Percentiles rank a stretch among this genome's conserved stretches.
Evolutionary conservation across 345 rosid species (phyloP).

Genomic region (Gossypium ekmanianum): DNA sequence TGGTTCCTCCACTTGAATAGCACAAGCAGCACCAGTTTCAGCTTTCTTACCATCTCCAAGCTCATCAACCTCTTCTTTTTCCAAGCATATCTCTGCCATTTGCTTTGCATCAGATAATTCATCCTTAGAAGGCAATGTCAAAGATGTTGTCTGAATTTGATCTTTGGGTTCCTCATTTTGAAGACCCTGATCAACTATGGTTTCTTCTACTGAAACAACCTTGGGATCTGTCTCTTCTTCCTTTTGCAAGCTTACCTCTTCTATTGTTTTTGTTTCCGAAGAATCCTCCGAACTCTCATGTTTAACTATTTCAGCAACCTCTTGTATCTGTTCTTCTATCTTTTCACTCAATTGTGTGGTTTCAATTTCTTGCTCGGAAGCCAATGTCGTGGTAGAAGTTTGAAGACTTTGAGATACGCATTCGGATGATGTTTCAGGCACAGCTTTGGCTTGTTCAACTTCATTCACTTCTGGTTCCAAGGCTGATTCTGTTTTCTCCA

Average conservation of each 20-base stretch:
- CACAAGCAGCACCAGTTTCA: background rate
- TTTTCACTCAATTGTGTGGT: background rate
- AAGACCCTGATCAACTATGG: constrained; percentile 17
- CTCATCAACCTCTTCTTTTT: background rate
- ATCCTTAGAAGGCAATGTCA: background rate
- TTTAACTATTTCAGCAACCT: background rate
- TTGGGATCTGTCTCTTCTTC: constrained; percentile 18
- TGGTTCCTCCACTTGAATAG: constrained; percentile 1
- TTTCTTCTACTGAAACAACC: constrained; percentile 23
- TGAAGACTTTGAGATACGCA: constrained; percentile 2
- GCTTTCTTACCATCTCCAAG: background rate
- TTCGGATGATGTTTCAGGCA: background rate
- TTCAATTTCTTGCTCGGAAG: constrained; percentile 14
- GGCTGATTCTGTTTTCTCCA: constrained; percentile 7
- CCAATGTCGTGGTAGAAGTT: constrained; percentile 10
- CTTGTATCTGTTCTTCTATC: constrained; percentile 8
- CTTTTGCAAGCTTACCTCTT: constrained; percentile 18
- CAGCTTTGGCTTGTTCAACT: constrained; percentile 7
- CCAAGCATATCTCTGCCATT: constrained; percentile 4
- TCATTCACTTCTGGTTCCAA: constrained; percentile 12
- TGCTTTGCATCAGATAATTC: constrained; percentile 2
- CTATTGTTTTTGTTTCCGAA: background rate
- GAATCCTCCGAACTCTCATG: background rate
- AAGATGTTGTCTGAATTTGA: background rate
- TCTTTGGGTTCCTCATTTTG: constrained; percentile 25